Conservation (phyloP, 208 protist species). For the Leishmania amazonensis region DNA sequence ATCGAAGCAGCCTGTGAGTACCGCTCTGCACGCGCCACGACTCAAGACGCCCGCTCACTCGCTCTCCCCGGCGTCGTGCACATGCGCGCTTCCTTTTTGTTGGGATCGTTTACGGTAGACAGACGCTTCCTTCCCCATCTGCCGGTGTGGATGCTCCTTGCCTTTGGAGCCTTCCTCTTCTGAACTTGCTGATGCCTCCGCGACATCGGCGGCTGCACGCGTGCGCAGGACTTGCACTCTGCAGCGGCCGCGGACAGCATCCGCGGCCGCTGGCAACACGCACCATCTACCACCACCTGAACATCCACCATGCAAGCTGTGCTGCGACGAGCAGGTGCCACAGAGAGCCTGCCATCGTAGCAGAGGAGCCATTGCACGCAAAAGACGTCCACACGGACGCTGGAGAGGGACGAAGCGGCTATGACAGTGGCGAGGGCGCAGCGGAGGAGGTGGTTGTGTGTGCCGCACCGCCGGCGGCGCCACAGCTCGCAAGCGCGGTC, state of each 20-base stretch:
- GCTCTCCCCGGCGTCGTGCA: not conserved
- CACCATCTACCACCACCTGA: not conserved
- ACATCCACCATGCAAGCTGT: not conserved
- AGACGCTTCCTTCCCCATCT: not conserved
- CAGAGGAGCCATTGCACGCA: not conserved
- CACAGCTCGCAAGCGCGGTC: too few relatives aligned
- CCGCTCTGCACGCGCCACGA: not conserved
- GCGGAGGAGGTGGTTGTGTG: conserved; percentile 1
- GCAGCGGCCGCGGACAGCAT: not conserved
- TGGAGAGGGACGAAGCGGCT: not conserved
- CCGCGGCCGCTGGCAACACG: not conserved
- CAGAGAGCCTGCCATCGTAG: not conserved
- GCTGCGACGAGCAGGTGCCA: not conserved
- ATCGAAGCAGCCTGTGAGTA: not conserved
- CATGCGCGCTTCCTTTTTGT: not conserved
- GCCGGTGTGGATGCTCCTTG: not conserved
- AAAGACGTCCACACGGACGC: not conserved
- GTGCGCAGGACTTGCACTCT: not conserved
- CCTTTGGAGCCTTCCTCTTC: not conserved
- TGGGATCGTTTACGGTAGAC: not conserved
- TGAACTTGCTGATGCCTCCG: not conserved
- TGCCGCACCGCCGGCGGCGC: not conserved
- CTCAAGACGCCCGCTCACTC: not conserved
- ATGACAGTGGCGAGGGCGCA: not conserved
- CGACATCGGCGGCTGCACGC: not conserved